These are phyloP conservation scores for Paecilomyces sp. DNA, from an alignment of 2,329 filamentous ascomycete genomes.

Conservation along the genomic window DNA sequence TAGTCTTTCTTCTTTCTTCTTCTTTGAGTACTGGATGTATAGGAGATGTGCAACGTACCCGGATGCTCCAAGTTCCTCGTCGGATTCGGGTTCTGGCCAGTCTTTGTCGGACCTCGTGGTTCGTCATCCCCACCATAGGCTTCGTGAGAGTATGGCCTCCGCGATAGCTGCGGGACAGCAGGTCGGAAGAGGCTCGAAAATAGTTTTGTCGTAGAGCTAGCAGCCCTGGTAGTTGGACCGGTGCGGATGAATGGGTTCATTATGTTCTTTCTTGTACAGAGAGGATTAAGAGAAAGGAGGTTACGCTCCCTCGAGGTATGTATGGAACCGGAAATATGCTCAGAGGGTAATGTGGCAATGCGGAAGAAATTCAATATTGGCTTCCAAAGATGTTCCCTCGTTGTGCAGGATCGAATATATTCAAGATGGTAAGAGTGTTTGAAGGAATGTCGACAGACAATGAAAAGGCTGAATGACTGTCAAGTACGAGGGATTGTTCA, in stretches of 20 bases:
- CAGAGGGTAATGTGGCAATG: neutral
- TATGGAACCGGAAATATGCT: neutral
- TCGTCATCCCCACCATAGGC: slow-evolving; percentile 13
- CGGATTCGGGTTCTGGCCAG: slow-evolving; percentile 3
- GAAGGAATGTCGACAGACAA: neutral
- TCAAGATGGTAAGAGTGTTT: neutral
- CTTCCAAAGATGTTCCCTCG: neutral
- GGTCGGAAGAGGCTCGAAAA: neutral
- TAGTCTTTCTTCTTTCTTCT: too few relatives aligned
- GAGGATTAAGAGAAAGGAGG: neutral
- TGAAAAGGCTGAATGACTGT: neutral
- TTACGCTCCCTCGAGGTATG: neutral
- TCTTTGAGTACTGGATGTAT: too few relatives aligned
- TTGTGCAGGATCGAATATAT: neutral
- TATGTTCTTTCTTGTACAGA: neutral
- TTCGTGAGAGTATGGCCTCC: slow-evolving; percentile 10
- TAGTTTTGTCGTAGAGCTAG: neutral
- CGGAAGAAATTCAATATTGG: neutral
- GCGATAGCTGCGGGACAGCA: neutral
- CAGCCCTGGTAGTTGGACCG: neutral
- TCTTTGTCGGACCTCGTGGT: slow-evolving; percentile 1
- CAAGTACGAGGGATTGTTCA: neutral
- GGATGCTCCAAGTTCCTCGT: slow-evolving; percentile 17
- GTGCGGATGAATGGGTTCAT: neutral
- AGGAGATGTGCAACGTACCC: slow-evolving; percentile 9